Evolutionary conservation across 148 eudicot genomes (phyloP).

Genomic region (Polygonum maritimum): DNA sequence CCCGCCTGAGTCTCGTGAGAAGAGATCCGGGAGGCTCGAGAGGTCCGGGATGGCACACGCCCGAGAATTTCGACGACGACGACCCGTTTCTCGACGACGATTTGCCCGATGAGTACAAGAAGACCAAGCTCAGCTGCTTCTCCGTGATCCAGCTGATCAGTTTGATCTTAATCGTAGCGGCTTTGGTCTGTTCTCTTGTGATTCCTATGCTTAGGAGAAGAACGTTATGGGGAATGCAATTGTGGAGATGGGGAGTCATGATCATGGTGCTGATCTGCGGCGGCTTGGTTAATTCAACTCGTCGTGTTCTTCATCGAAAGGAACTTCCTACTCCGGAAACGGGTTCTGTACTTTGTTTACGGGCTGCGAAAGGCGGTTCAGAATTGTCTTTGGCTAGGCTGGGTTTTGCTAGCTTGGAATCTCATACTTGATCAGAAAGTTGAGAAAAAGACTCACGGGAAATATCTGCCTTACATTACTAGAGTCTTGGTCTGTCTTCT

Average conservation of each 20-base stretch:
- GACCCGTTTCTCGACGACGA: conserved; percentile 81
- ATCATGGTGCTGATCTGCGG: conserved; percentile 55
- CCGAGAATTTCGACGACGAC: conserved; percentile 57
- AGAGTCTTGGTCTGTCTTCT: conserved; percentile 46
- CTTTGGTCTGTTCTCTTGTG: conserved; percentile 47
- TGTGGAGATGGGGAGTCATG: conserved; percentile 77
- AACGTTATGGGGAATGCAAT: conserved; percentile 33
- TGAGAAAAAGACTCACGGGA: conserved; percentile 29
- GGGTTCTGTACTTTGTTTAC: conserved; percentile 71
- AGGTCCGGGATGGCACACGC: conserved; percentile 35
- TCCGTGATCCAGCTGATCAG: conserved; percentile 50
- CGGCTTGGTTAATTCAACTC: conserved; percentile 38
- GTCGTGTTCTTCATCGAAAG: conserved; percentile 60
- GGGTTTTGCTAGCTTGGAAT: conserved; percentile 54
- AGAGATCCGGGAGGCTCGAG: conserved; percentile 16
- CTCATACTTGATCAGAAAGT: conserved; percentile 48
- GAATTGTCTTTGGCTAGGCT: conserved; percentile 52
- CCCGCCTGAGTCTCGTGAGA: conserved; percentile 38
- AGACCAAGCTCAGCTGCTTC: conserved; percentile 30
- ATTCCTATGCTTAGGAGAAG: conserved; percentile 21
- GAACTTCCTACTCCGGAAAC: conserved; percentile 44
- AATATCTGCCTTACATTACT: conserved; percentile 45
- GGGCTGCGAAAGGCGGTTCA: conserved; percentile 54
- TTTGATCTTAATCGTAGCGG: conserved; percentile 44
- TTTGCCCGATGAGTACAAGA: conserved; percentile 64